These are phyloP conservation scores for Macrotyloma uniflorum DNA, from an alignment of 306 rosid species.

Conservation along the genomic window DNA sequence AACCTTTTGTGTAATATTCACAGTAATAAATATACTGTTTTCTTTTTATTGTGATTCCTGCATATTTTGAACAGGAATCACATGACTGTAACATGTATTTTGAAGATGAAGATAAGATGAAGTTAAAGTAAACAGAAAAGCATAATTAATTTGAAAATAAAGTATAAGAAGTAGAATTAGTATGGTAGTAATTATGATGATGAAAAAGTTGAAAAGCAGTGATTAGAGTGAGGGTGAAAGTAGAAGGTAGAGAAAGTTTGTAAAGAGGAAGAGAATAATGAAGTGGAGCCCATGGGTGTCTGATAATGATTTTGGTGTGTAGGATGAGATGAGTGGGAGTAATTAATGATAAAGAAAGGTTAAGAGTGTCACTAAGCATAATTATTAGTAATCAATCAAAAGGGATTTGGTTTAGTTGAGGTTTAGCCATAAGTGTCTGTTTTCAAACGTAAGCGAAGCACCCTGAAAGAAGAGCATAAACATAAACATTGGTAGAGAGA, in stretches of 20 bases:
- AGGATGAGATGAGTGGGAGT: constrained; percentile 35
- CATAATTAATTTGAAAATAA: background rate
- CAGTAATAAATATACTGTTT: too few relatives aligned
- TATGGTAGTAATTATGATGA: background rate
- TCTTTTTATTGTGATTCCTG: too few relatives aligned
- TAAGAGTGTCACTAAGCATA: constrained; percentile 50
- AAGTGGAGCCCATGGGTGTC: constrained; percentile 64
- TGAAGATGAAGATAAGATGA: background rate
- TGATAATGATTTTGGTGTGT: constrained; percentile 39
- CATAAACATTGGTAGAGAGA: constrained; percentile 55
- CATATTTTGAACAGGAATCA: too few relatives aligned
- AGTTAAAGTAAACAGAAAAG: background rate
- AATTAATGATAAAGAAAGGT: constrained; percentile 48
- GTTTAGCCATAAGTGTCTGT: constrained; percentile 35
- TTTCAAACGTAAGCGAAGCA: constrained; percentile 22
- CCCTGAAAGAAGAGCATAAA: constrained; percentile 42
- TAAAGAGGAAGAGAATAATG: constrained; percentile 41
- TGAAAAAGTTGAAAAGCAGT: constrained; percentile 17
- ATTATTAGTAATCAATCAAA: constrained; percentile 40
- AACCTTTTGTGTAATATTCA: too few relatives aligned
- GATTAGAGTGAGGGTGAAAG: constrained; percentile 13
- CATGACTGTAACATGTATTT: background rate
- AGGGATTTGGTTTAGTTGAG: constrained; percentile 3
- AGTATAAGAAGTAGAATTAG: background rate
- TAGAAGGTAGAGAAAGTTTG: constrained; percentile 37